Evolutionary conservation across 164 flowering plant species (phyloP), one percentile per base, ranked within the genome.

Genomic region (Annona squamosa): DNA sequence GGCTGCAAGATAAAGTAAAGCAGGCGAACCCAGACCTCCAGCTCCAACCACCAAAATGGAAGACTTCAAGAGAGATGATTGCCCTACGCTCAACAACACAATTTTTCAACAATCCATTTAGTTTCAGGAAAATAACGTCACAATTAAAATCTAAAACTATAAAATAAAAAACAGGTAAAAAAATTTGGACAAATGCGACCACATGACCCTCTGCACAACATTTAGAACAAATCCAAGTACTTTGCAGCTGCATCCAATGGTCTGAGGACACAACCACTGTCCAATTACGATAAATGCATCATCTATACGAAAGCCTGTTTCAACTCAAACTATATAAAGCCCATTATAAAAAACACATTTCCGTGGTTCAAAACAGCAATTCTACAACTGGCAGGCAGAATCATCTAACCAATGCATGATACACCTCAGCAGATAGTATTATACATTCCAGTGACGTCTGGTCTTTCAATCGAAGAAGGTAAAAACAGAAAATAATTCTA

Each of bases 11-110:
- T 93, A 93, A 41, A 95, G 78, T 75, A 89, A 76, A 57, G 97
- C 98, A 46, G 99, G 99, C 9, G 99, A 85, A 0, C 99, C 99
- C 85, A 95, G 79, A 1, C 99, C 99, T 73, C 99, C 99, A 48
- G 98, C 98, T 70, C 99, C 99, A 75, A 95, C 86, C 70, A 95
- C 97, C 80, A 95, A 79, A 73, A 95, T 79, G 5, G 97, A 90
- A 63, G 98, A 89, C 67, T 90, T 93, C 81, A 86, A 78, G n/a
- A 93, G 88, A 68, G 83, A 91, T 43, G 87, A 80, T 81, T 93
- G 99, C 13, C 84, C 97, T 93, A 19, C 75, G 69, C n/a, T 17
- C 52, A 69, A 64, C 18, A 66, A 77, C 67, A 17, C 43, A 43
- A 66, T 5, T 6, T 7, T 1, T 56, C 37, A 13, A 67, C 18